A percentile compares a stretch with the other conserved stretches of the same genome.
phyloP scores from a whole-genome alignment of 2,329 filamentous ascomycete genomes.

The Lachnellula cervina region DNA sequence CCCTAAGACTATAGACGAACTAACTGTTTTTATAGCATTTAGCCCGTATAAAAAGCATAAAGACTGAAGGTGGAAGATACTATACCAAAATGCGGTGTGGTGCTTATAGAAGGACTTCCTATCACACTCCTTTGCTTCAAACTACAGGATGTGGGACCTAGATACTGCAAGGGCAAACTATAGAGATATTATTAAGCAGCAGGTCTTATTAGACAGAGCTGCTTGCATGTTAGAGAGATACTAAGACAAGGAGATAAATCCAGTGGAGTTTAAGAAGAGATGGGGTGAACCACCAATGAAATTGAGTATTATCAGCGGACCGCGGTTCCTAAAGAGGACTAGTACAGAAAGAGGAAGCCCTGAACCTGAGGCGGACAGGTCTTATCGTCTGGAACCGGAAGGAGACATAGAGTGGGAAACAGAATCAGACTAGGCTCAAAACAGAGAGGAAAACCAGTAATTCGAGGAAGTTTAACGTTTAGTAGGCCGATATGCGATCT shows the following conservation, averaged over 20 bases:
- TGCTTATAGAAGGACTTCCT: background rate
- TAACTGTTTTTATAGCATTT: background rate
- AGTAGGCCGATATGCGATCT: background rate
- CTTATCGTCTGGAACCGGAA: background rate
- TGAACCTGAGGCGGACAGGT: background rate
- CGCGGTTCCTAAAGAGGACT: background rate
- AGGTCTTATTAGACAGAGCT: background rate
- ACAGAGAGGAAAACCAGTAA: background rate
- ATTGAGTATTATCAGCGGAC: background rate
- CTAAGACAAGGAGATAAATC: background rate
- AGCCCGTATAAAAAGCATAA: background rate
- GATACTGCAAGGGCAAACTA: background rate
- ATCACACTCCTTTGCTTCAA: background rate
- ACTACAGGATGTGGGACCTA: background rate
- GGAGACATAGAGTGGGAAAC: background rate
- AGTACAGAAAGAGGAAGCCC: background rate
- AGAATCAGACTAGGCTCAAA: background rate
- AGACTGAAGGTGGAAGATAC: background rate
- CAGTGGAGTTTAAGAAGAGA: background rate
- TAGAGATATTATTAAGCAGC: background rate
- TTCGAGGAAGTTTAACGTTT: background rate
- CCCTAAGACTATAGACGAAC: background rate
- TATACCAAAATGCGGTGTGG: background rate
- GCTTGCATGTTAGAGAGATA: background rate
- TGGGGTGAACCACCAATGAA: background rate